Percentiles rank a stretch among this genome's conserved stretches.
phyloP scores from a whole-genome alignment of 768 basidiomycete species.

The Lentinula lateritia region DNA sequence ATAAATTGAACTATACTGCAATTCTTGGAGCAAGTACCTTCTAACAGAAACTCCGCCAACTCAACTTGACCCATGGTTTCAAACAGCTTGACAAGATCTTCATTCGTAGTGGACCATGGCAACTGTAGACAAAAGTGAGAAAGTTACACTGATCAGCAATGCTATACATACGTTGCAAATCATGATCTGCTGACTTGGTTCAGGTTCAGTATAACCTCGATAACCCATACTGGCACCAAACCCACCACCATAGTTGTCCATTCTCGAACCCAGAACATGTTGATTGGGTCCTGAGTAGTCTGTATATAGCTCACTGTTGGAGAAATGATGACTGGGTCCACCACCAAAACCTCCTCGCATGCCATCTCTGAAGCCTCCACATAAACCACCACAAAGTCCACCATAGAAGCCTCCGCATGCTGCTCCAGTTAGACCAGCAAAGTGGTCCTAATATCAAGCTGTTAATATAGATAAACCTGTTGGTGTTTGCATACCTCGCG shows the following conservation, averaged over 20 bases:
- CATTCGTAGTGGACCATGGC: constrained; percentile 98
- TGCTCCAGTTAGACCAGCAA: constrained; percentile 76
- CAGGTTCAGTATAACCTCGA: constrained; percentile 46
- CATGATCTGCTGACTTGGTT: constrained; percentile 96
- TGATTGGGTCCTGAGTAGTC: constrained; percentile 90
- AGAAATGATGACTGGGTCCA: constrained; percentile 65
- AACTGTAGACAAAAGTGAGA: constrained; percentile 42
- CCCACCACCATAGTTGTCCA: constrained; percentile 31
- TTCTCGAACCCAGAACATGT: constrained; percentile 37
- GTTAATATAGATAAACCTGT: background rate
- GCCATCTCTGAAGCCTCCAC: constrained; percentile 33
- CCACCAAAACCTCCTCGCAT: constrained; percentile 37
- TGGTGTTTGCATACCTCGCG: constrained; percentile 60
- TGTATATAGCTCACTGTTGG: constrained; percentile 85
- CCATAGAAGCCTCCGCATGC: constrained; percentile 39
- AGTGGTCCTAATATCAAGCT: constrained; percentile 63
- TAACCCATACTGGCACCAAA: constrained; percentile 16
- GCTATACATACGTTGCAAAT: constrained; percentile 86
- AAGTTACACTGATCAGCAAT: background rate
- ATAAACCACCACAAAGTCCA: constrained; percentile 34
- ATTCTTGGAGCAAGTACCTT: constrained; percentile 89
- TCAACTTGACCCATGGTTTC: constrained; percentile 97
- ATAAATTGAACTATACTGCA: constrained; percentile 95
- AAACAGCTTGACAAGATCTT: constrained; percentile 96
- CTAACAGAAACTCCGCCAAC: constrained; percentile 90